Evolutionary conservation across 75 land plant species (phyloP).

Genomic region (Larix kaempferi): DNA sequence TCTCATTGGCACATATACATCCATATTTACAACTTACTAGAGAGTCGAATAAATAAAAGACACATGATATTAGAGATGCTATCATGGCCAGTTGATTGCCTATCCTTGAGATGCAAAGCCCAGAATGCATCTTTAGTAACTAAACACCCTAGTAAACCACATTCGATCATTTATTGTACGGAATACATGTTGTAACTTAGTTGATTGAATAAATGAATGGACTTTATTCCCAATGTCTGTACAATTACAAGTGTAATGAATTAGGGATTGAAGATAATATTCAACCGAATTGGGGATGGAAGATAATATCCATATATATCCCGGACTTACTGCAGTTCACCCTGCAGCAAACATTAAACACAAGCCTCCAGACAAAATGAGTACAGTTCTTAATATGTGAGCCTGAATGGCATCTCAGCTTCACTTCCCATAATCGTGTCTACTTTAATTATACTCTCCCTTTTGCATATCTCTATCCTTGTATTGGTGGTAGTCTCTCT

Average conservation of each 20-base stretch:
- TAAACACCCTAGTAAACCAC: too few species aligned
- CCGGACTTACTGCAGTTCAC: neutral
- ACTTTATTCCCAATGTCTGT: slow-evolving; percentile 3
- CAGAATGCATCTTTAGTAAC: too few species aligned
- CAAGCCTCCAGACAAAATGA: neutral
- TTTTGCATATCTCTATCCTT: slow-evolving; percentile 9
- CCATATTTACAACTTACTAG: too few species aligned
- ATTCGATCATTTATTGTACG: too few species aligned
- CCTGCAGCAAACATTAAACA: neutral
- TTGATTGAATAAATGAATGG: neutral
- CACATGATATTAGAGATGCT: too few species aligned
- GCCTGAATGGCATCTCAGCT: neutral
- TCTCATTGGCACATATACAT: too few species aligned
- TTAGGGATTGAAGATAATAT: neutral
- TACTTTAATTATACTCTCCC: neutral
- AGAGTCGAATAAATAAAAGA: too few species aligned
- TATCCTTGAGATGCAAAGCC: too few species aligned
- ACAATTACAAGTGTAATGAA: neutral
- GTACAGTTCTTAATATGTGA: slow-evolving; percentile 1
- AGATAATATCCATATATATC: neutral
- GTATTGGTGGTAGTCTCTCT: neutral
- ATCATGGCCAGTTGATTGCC: too few species aligned
- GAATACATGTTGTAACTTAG: neutral
- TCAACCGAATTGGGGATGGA: neutral
- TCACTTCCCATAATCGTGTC: slow-evolving; percentile 1